Evolutionary conservation across 306 rosid species (phyloP).

Genomic region (Trichosanthes truncata): DNA sequence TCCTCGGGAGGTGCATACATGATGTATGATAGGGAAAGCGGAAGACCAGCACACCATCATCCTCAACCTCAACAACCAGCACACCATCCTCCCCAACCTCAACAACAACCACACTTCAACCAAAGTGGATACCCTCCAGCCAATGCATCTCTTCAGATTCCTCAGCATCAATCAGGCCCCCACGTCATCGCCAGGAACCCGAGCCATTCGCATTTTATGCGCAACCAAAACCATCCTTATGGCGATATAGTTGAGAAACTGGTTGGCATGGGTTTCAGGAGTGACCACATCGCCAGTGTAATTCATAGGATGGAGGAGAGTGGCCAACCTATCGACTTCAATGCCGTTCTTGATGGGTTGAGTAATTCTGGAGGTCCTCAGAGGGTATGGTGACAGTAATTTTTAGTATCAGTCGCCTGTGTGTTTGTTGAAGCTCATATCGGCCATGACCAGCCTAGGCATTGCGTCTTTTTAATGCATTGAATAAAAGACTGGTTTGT

Average conservation of each 20-base stretch:
- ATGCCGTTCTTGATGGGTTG: constrained; percentile 80
- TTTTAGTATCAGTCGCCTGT: constrained; percentile 8
- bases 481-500: constrained; percentile 46
- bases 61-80: constrained; percentile 44
- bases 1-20: constrained; percentile 62
- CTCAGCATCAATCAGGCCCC: constrained; percentile 29
- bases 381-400: constrained; percentile 74
- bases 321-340: constrained; percentile 83
- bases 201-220: constrained; percentile 38
- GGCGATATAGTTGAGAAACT: constrained; percentile 76
- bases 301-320: constrained; percentile 97
- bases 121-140: constrained; percentile 73
- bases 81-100: constrained; percentile 49
- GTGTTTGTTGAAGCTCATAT: constrained; percentile 12
- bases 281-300: constrained; percentile 60
- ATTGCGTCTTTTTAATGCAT: constrained; percentile 92
- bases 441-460: constrained; percentile 18
- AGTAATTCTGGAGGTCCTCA: constrained; percentile 41
- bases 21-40: constrained; percentile 78
- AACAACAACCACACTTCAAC: constrained; percentile 42
- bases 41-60: constrained; percentile 41
- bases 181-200: constrained; percentile 43
- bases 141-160: constrained; percentile 58
- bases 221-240: constrained; percentile 74
- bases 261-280: constrained; percentile 77